phyloP scores from a whole-genome alignment of 2,329 filamentous ascomycete species.

The Aspergillus fumigatiaffinis region DNA sequence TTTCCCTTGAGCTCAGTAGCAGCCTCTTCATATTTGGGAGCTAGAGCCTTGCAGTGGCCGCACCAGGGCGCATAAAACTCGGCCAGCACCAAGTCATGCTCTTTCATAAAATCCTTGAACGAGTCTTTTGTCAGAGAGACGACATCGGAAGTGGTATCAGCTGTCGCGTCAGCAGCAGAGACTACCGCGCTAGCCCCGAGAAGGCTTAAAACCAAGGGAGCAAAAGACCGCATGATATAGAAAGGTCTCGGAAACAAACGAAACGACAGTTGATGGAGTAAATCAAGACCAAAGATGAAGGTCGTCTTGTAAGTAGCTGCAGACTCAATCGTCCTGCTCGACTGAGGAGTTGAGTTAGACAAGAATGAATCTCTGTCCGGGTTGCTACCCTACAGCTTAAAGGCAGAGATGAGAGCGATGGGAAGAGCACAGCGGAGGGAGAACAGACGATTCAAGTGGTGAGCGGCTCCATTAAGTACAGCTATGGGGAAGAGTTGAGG shows the following conservation, averaged over 20 bases:
- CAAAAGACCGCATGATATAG: conserved; percentile 37
- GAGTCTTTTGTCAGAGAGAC: conserved; percentile 77
- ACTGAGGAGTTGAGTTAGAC: neutral
- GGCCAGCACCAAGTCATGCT: conserved; percentile 84
- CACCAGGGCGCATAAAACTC: conserved; percentile 99
- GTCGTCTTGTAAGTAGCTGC: neutral
- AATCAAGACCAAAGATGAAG: neutral
- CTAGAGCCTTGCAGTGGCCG: conserved; percentile 97
- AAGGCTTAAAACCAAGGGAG: conserved; percentile 38
- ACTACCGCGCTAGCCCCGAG: conserved; percentile 35
- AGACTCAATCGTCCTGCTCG: neutral
- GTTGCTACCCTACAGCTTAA: neutral
- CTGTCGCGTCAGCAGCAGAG: conserved; percentile 29
- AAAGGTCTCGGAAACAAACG: conserved; percentile 1
- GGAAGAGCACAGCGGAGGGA: conserved; percentile 4
- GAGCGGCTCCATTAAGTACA: conserved; percentile 14
- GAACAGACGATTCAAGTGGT: conserved; percentile 2
- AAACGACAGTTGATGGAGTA: conserved; percentile 1
- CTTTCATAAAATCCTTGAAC: conserved; percentile 80
- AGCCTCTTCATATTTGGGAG: conserved; percentile 49
- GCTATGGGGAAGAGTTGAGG: conserved; percentile 27
- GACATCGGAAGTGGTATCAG: conserved; percentile 64
- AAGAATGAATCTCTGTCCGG: neutral
- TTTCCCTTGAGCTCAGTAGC: conserved; percentile 48
- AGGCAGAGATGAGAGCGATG: conserved; percentile 7